Evolutionary conservation across 2,329 filamentous ascomycete species (phyloP).

Genomic region (Hypoxylon sp.): DNA sequence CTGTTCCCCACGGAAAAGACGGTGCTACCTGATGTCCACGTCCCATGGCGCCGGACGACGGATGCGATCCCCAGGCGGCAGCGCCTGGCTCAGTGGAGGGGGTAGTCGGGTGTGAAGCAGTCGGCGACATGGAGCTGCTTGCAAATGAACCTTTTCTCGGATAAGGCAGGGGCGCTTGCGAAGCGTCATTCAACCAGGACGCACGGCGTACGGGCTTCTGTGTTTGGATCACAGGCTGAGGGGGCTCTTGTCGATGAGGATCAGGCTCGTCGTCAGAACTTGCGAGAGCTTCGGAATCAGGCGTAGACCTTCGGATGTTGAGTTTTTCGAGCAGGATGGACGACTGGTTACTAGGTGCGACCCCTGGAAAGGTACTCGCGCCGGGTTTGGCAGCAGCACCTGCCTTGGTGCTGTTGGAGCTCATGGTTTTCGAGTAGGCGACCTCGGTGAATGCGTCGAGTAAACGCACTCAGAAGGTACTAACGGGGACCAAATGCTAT

Average conservation of each 20-base stretch:
- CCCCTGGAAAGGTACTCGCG: constrained; percentile 54
- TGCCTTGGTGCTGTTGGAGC: constrained; percentile 58
- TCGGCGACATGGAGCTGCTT: constrained; percentile 78
- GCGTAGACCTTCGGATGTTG: constrained; percentile 82
- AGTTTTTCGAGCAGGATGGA: constrained; percentile 77
- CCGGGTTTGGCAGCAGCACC: constrained; percentile 60
- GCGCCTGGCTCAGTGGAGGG: constrained; percentile 71
- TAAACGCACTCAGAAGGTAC: constrained; percentile 17
- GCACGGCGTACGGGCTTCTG: constrained; percentile 73
- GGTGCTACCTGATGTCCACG: constrained; percentile 56
- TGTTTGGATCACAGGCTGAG: constrained; percentile 57
- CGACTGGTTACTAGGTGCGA: constrained; percentile 66
- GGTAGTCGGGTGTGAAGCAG: constrained; percentile 81
- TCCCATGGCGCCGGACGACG: constrained; percentile 56
- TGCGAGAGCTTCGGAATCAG: constrained; percentile 90
- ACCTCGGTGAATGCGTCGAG: constrained; percentile 21
- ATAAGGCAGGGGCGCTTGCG: constrained; percentile 63
- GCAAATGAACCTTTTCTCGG: constrained; percentile 80
- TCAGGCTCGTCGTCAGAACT: constrained; percentile 95
- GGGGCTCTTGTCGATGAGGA: constrained; percentile 63
- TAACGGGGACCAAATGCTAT: constrained; percentile 21
- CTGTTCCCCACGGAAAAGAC: constrained; percentile 76
- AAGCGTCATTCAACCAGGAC: constrained; percentile 88
- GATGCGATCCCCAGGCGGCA: constrained; percentile 63
- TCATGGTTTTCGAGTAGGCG: constrained; percentile 54